Base-by-base conservation (phyloP, 1,284 basidiomycete species). In the Irpex lacteus region DNA sequence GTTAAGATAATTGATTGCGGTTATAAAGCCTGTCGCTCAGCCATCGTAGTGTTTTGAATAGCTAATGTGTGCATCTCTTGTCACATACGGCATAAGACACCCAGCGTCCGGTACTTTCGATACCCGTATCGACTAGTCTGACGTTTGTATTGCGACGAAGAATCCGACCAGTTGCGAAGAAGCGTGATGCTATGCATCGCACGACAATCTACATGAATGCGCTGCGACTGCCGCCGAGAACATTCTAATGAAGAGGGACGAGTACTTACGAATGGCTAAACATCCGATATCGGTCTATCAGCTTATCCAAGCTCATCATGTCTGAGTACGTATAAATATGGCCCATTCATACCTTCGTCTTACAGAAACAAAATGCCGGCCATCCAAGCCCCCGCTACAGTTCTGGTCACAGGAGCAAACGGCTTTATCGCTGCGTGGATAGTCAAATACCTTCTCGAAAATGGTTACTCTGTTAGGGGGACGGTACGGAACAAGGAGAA, bases 351-450 rank as follows among this genome's bases (percentile, higher is more conserved):
- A 15, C 40, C 40, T 26, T 26, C 26, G 15, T 8, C 8, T 15
- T 11, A 44, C 40, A 44, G 40, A 44, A 9, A 5, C 34, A 34
- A 13, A 9, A 80, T 26, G 83, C 81, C 15, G 90, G 91, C 77
- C 84, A 82, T 5, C 75, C 40, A 44, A 15, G 91, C 4, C 87
- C 89, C 81, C 79, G 56, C 40, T 67, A 71, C 68, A 64, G 67
- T 71, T 36, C 69, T 72, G 49, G 70, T 75, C 56, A 71, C 72
- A 36, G 76, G 76, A 40, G 74, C 76, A 9, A 76, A 75, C 60
- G 76, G 76, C 13, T 77, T 71, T 66, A 72, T 77, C 61, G 75
- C 71, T 19, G 67, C 68, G 8, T 78, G 77, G 76, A 68, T 77
- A 38, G 71, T 76, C 15, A 68, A 67, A 5, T 62, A 61, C 2